These are phyloP conservation scores for Lecanicillium sp. DNA, from an alignment of 2,329 filamentous ascomycete genomes.

Conservation along the genomic window DNA sequence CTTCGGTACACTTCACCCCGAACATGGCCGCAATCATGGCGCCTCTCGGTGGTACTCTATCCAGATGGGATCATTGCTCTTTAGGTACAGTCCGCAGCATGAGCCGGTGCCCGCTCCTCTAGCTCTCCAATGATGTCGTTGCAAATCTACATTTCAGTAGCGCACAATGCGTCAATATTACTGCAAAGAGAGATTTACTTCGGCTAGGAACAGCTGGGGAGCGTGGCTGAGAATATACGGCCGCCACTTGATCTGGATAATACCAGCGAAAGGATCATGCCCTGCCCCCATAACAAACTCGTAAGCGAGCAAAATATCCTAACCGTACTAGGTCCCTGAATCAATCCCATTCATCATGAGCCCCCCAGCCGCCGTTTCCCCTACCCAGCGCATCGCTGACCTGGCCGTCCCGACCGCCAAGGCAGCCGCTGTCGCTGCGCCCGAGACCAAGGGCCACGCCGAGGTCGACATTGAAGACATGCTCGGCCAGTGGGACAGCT, in stretches of 20 bases:
- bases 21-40: constrained; percentile 20
- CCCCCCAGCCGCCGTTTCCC: constrained; percentile 64
- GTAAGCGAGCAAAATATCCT: constrained; percentile 15
- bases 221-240: constrained; percentile 77
- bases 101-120: constrained; percentile 49
- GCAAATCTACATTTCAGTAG: no score
- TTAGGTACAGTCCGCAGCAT: constrained; percentile 46
- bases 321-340: constrained; percentile 17
- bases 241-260: constrained; percentile 96
- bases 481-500: constrained; percentile 70
- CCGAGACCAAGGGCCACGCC: constrained; percentile 19
- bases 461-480: constrained; percentile 53
- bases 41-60: constrained; percentile 26
- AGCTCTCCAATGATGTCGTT: no score
- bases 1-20: constrained; percentile 1
- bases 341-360: constrained; percentile 55
- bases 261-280: constrained; percentile 99
- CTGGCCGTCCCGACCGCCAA: constrained; percentile 37
- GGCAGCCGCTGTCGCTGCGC: constrained; percentile 25
- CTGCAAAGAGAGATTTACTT: neutral
- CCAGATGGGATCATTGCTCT: constrained; percentile 26
- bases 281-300: constrained; percentile 41
- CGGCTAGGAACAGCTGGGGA: constrained; percentile 20
- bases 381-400: constrained; percentile 41
- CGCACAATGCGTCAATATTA: no score